A percentile compares a stretch with the other conserved stretches of the same genome.
These are phyloP conservation scores for Exophiala mesophila DNA, from an alignment of 2,329 filamentous ascomycete genomes.

Conservation along the genomic window DNA sequence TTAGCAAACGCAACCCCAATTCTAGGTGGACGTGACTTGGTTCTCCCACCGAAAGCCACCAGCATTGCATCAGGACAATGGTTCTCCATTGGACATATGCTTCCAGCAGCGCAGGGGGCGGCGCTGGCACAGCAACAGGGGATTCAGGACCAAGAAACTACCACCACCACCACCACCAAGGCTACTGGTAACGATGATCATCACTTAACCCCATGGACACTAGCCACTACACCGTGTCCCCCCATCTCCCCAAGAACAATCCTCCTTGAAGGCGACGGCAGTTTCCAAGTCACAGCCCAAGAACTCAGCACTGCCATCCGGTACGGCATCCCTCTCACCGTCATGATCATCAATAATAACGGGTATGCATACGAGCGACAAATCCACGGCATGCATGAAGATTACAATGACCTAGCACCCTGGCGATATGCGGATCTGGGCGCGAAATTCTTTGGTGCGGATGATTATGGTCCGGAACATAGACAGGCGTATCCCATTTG, in stretches of 20 bases:
- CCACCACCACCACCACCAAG: slow-evolving; percentile 53
- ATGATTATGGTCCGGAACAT: slow-evolving; percentile 53
- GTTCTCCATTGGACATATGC: slow-evolving; percentile 62
- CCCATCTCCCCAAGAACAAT: slow-evolving; percentile 64
- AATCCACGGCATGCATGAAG: slow-evolving; percentile 75
- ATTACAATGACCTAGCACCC: slow-evolving; percentile 72
- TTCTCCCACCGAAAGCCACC: slow-evolving; percentile 71
- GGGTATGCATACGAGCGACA: slow-evolving; percentile 86
- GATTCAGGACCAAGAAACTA: not conserved
- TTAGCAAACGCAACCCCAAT: slow-evolving; percentile 86
- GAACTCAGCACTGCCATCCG: slow-evolving; percentile 75
- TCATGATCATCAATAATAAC: slow-evolving; percentile 83
- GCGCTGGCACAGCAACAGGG: slow-evolving; percentile 54
- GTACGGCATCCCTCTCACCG: slow-evolving; percentile 67
- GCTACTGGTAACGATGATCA: no score
- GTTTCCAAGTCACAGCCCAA: slow-evolving; percentile 77
- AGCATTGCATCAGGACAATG: slow-evolving; percentile 75
- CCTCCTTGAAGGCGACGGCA: slow-evolving; percentile 84
- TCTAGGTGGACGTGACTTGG: slow-evolving; percentile 82
- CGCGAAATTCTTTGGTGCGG: slow-evolving; percentile 59
- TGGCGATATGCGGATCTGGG: slow-evolving; percentile 71
- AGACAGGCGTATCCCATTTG: slow-evolving; percentile 10
- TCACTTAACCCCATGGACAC: no score
- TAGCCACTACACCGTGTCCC: no score
- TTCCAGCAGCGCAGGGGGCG: slow-evolving; percentile 61